Evolutionary conservation across 2,329 filamentous ascomycete species (phyloP).

Genomic region (Penicillium polonicum): DNA sequence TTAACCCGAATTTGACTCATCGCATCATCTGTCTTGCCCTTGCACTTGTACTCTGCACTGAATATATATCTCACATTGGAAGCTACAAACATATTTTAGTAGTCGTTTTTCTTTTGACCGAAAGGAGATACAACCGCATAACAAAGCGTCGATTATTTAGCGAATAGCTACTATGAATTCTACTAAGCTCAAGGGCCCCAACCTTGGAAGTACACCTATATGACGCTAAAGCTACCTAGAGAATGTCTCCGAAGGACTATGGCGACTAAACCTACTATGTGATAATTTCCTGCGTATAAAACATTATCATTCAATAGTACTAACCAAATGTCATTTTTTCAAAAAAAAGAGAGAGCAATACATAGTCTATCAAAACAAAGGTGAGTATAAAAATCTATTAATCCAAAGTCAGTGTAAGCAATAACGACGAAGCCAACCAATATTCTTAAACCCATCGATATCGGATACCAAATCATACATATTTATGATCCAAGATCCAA

Average conservation of each 20-base stretch:
- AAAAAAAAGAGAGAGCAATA: no score
- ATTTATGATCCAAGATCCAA: not conserved
- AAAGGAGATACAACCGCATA: not conserved
- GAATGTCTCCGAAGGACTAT: not conserved
- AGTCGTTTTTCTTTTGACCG: fast-evolving
- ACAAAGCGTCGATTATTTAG: not conserved
- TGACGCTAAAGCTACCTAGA: not conserved
- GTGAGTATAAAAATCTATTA: not conserved
- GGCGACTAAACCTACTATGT: not conserved
- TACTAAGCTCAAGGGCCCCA: not conserved
- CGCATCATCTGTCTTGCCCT: no score
- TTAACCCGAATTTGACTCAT: not conserved
- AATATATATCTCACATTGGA: no score
- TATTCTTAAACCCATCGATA: not conserved
- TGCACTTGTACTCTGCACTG: no score
- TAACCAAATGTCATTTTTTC: not conserved
- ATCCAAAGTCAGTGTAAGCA: not conserved
- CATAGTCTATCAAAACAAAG: not conserved
- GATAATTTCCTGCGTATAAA: not conserved
- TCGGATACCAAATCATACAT: no score
- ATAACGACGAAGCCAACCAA: not conserved
- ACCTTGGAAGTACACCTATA: not conserved
- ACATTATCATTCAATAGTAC: not conserved
- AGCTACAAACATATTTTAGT: not conserved
- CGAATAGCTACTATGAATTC: not conserved